A percentile compares a stretch with the other conserved stretches of the same genome.
phyloP scores from a whole-genome alignment of 78 protist species.

The Dictyostelium firmibasis region DNA sequence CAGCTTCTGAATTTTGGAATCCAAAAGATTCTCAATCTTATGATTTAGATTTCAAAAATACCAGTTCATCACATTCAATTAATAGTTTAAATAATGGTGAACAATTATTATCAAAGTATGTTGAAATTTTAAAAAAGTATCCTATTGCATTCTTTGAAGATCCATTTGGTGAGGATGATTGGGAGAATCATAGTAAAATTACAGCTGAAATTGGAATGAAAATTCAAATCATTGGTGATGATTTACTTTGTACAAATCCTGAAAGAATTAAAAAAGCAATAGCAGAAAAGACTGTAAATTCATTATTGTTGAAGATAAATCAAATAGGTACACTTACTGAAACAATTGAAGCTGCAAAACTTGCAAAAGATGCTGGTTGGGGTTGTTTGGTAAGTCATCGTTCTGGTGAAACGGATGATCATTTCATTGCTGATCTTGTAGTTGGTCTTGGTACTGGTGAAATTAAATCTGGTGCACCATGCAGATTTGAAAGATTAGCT shows the following conservation, averaged over 20 bases:
- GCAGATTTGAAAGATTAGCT: slow-evolving; percentile 98
- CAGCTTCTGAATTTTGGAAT: slow-evolving; percentile 97
- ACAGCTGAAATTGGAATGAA: slow-evolving; percentile 10
- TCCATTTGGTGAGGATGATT: slow-evolving; percentile 98
- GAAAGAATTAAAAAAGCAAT: slow-evolving; percentile 96
- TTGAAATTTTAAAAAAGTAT: slow-evolving; percentile 59
- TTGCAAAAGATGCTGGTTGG: slow-evolving; percentile 92
- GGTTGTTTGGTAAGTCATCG: slow-evolving; percentile 98
- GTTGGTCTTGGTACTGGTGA: slow-evolving; percentile 98
- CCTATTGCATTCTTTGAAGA: slow-evolving; percentile 98
- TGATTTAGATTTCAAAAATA: slow-evolving; percentile 96
- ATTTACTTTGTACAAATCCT: slow-evolving; percentile 97
- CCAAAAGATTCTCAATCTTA: slow-evolving; percentile 83
- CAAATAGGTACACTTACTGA: slow-evolving; percentile 96
- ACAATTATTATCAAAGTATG: slow-evolving; percentile 17
- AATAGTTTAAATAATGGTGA: slow-evolving; percentile 38
- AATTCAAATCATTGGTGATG: slow-evolving; percentile 98
- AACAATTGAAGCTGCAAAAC: slow-evolving; percentile 89
- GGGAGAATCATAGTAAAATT: slow-evolving; percentile 84
- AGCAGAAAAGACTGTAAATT: slow-evolving; percentile 94
- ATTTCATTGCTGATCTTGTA: slow-evolving; percentile 99
- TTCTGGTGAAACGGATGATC: slow-evolving; percentile 98
- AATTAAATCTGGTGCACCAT: slow-evolving; percentile 99
- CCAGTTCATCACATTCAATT: background rate
- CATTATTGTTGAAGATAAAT: slow-evolving; percentile 97